Evolutionary conservation across 495 filamentous ascomycete species (phyloP), one percentile per base, ranked within the genome.

Genomic region (Daldinia concentrica): DNA sequence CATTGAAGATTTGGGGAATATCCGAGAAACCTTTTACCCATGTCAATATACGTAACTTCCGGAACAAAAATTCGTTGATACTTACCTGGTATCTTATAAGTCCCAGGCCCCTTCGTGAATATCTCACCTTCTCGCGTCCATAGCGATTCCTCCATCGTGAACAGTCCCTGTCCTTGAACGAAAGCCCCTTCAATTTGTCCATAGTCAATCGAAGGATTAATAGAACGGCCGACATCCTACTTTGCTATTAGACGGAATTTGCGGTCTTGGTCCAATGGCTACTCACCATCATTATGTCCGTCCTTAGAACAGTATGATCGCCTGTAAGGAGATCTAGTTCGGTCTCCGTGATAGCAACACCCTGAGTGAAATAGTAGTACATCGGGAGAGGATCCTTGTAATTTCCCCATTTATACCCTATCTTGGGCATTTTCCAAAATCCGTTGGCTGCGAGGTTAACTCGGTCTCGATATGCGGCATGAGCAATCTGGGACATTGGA

Each of bases 331-430:
- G 93, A 79, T 96, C 93, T 62, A 96, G 88, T 78, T 95, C 90
- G 30, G 94, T 92, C 77, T 95, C 92, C 1, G 92, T 88, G 4
- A 90, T 85, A 0, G 92, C 87, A 22, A 94, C 91, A 54, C 93
- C 93, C 72, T 94, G 92, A 5, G 93, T 95, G 81, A 94, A 95
- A 84, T 96, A 96, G 82, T 89, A 95, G 85, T 92, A 96, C 93
- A 94, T 95, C 67, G 91, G 88, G 2, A 92, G 90, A 11, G 71
- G 71, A n/a, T 74, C 67, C 57, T 66, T 61, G 19, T 71, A 74
- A 32, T 74, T 74, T 4, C 71, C 71, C 71, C 71, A 74, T 61
- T 71, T 68, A 17, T 74, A 74, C 6, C 71, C 71, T 76, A 96
- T 94, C 62, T 93, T 90, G 0, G 93, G 93, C 6, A 92, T 96